These are phyloP conservation scores for Yamadazyma aaseri DNA, from an alignment of 1,139 yeast genomes.

Conservation along the genomic window DNA sequence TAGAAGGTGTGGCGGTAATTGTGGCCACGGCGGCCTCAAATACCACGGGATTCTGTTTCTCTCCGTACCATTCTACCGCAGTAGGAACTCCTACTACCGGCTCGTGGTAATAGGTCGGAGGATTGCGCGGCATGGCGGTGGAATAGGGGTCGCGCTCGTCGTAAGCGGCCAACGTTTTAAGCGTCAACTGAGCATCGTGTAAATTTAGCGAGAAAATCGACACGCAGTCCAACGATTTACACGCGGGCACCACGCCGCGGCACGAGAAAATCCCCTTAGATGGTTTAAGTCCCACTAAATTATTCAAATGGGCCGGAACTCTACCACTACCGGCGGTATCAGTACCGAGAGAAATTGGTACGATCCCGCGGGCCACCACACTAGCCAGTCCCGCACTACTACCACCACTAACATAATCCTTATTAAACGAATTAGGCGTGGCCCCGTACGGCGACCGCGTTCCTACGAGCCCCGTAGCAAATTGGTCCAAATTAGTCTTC, in stretches of 20 bases:
- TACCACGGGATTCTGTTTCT: slow-evolving; percentile 68
- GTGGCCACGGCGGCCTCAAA: slow-evolving; percentile 60
- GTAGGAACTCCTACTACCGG: slow-evolving; percentile 77
- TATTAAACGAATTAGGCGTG: slow-evolving; percentile 74
- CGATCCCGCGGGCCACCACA: slow-evolving; percentile 84
- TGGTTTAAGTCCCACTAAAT: slow-evolving; percentile 88
- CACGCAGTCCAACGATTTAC: slow-evolving; percentile 90
- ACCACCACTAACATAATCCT: slow-evolving; percentile 85
- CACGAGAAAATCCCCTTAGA: slow-evolving; percentile 85
- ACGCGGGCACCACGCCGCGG: slow-evolving; percentile 94
- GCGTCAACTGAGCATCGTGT: slow-evolving; percentile 77
- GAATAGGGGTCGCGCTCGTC: slow-evolving; percentile 84
- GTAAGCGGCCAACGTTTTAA: slow-evolving; percentile 65
- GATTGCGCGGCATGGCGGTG: slow-evolving; percentile 66
- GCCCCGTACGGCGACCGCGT: slow-evolving; percentile 91
- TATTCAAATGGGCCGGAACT: slow-evolving; percentile 96
- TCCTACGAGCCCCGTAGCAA: slow-evolving; percentile 96
- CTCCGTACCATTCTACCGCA: slow-evolving; percentile 75
- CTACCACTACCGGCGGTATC: slow-evolving; percentile 99
- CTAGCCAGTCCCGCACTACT: slow-evolving; percentile 95
- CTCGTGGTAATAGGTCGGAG: slow-evolving; percentile 54
- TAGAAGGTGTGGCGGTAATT: slow-evolving; percentile 57
- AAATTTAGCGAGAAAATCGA: slow-evolving; percentile 77
- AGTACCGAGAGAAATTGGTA: slow-evolving; percentile 86
- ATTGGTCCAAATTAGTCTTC: slow-evolving; percentile 91